Conservation (phyloP, 2,329 filamentous ascomycete species). For the Sordariomycetes sp. region DNA sequence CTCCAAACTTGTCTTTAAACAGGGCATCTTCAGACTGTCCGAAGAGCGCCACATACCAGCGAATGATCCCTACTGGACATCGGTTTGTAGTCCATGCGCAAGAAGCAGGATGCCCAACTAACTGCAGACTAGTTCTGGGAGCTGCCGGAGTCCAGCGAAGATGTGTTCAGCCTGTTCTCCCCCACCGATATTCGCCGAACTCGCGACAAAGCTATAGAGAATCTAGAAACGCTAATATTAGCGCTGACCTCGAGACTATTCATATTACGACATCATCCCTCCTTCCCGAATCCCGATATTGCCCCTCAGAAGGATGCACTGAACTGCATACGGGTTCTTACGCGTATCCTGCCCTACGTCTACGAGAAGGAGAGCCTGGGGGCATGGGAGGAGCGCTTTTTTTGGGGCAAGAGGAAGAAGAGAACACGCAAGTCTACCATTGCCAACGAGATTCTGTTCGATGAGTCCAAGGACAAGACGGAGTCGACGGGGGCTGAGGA, state of each 20-base stretch:
- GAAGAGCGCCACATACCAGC: conserved; percentile 81
- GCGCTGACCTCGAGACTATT: conserved; percentile 77
- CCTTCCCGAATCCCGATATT: conserved; percentile 78
- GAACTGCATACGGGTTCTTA: conserved; percentile 89
- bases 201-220: conserved; percentile 74
- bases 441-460: conserved; percentile 72
- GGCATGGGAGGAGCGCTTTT: conserved; percentile 86
- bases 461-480: conserved; percentile 54
- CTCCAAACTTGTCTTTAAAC: conserved; percentile 97
- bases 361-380: conserved; percentile 82
- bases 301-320: conserved; percentile 82
- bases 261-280: conserved; percentile 76
- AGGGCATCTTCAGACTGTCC: conserved; percentile 94
- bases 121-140: conserved; percentile 71
- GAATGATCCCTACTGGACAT: conserved; percentile 87
- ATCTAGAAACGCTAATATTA: conserved; percentile 81
- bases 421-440: conserved; percentile 58
- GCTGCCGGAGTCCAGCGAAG: conserved; percentile 87
- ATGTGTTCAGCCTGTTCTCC: conserved; percentile 94
- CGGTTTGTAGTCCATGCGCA: conserved; percentile 61
- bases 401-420: conserved; percentile 72
- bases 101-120: background rate
- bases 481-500: conserved; percentile 42
- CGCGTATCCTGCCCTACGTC: conserved; percentile 78
- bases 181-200: conserved; percentile 81